Evolutionary conservation across 495 filamentous ascomycete genomes (phyloP), one percentile per base, ranked within the genome.

Genomic region (Penicillium ochrochloron): DNA sequence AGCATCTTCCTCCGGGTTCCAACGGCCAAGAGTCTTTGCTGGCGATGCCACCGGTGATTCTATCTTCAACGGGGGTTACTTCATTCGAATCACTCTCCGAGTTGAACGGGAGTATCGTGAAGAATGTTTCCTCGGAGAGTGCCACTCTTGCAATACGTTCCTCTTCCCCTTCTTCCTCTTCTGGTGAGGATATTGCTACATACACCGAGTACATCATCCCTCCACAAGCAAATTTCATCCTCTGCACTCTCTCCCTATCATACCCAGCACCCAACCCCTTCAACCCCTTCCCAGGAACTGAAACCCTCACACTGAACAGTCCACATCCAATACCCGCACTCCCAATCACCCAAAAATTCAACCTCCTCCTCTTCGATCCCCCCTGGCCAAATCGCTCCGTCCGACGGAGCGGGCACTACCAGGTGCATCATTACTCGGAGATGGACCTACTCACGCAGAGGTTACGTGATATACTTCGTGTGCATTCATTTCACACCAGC

Each of bases 321-420:
- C 67, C 70, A 8, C 78, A 34, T 25, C 67, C 70, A 8, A 78
- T 82, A 17, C 71, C 77, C 0, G 66, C 70, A 9, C 54, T 81
- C 1, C 56, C 69, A 8, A 19, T 5, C 14, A 35, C 61, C 19
- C 71, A 76, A 5, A 76, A 79, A 58, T 97, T 97, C 77, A 83
- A 94, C 71, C 79, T 97, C 41, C 85, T 97, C 52, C 75, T 97
- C 27, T 83, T 98, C 9, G 95, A 98, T 72, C 95, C 95, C 21
- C 95, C 95, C 3, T 99, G 94, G 94, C 89, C 92, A 2, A 97
- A 97, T 70, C 84, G 86, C n/a, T 97, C 93, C 25, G 95, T 89
- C 11, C 84, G 84, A 57, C 86, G 94, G 19, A 89, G 88, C 56
- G 76, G 77, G 15, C 80, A 84, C 21, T 97, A 97, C 75, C 65